These are phyloP conservation scores for Rosa lucieae DNA, from an alignment of 306 rosid genomes.

Conservation along the genomic window DNA sequence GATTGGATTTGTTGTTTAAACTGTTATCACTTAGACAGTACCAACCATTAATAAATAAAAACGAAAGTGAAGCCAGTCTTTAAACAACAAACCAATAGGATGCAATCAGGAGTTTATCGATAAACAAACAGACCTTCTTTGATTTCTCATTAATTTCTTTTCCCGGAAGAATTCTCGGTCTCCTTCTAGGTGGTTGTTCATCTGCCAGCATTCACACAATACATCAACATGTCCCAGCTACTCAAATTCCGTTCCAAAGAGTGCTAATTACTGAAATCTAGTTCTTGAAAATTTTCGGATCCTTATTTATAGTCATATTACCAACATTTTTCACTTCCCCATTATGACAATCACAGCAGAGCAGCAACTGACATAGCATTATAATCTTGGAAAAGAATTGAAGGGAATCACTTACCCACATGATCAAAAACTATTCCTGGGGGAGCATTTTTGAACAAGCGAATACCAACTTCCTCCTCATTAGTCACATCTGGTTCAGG, in stretches of 20 bases:
- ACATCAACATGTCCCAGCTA: neutral
- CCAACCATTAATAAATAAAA: neutral
- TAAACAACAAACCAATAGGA: neutral
- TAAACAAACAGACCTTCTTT: conserved; percentile 57
- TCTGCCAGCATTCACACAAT: conserved; percentile 47
- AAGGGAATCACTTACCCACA: conserved; percentile 47
- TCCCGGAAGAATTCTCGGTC: conserved; percentile 81
- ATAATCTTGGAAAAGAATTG: neutral
- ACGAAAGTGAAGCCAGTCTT: neutral
- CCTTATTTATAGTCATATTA: neutral
- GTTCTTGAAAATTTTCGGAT: neutral
- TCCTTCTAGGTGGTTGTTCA: conserved; percentile 56
- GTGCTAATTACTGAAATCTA: neutral
- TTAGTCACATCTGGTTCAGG: conserved; percentile 24
- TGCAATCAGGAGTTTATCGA: conserved; percentile 4
- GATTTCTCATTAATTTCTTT: conserved; percentile 76
- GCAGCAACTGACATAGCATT: conserved; percentile 13
- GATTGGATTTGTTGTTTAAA: conserved; percentile 51
- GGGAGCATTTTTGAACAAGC: conserved; percentile 75
- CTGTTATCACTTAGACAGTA: conserved; percentile 44
- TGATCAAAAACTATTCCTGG: conserved; percentile 74
- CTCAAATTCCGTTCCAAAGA: neutral
- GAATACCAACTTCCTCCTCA: conserved; percentile 62
- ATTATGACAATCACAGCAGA: conserved; percentile 18
- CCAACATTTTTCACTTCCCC: conserved; percentile 5